Percentiles rank a stretch among this genome's conserved stretches.
Conservation (phyloP, 1,139 yeast species). For the Suhomyces coccinellae region DNA sequence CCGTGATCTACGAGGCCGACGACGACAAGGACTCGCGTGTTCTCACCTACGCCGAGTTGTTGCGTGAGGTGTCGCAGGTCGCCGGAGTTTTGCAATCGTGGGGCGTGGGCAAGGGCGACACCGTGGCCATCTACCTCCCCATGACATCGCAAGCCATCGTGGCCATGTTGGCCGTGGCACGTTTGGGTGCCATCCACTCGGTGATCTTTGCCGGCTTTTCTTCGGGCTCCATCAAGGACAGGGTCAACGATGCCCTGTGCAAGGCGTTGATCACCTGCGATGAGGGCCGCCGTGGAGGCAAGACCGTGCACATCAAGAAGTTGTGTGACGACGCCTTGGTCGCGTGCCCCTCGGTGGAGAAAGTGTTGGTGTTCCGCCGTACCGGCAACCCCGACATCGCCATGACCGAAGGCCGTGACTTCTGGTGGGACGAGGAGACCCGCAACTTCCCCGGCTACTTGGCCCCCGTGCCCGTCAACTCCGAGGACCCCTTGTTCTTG, state of each 20-base stretch:
- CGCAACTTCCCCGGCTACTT: constrained; percentile 79
- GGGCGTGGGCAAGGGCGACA: constrained; percentile 93
- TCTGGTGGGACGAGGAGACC: constrained; percentile 89
- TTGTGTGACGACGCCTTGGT: constrained; percentile 91
- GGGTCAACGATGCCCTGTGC: constrained; percentile 85
- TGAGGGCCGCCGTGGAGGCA: constrained; percentile 97
- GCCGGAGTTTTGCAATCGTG: constrained; percentile 84
- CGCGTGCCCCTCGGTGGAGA: constrained; percentile 75
- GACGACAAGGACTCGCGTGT: constrained; percentile 73
- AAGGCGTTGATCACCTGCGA: constrained; percentile 92
- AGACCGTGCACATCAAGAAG: constrained; percentile 83
- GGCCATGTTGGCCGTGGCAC: constrained; percentile 91
- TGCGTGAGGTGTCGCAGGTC: constrained; percentile 82
- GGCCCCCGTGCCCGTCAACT: constrained; percentile 83
- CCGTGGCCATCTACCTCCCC: constrained; percentile 94
- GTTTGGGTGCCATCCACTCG: constrained; percentile 95
- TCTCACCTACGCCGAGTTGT: constrained; percentile 82
- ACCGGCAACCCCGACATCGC: constrained; percentile 69
- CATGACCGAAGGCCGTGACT: constrained; percentile 83
- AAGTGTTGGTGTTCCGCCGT: constrained; percentile 84
- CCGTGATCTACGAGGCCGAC: constrained; percentile 94
- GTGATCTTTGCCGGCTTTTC: constrained; percentile 97
- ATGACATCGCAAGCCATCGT: constrained; percentile 96
- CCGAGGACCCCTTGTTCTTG: constrained; percentile 93
- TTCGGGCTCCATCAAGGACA: constrained; percentile 88